These are phyloP conservation scores for Gaeumannomyces tritici DNA, from an alignment of 2,329 filamentous ascomycete genomes.

Conservation along the genomic window DNA sequence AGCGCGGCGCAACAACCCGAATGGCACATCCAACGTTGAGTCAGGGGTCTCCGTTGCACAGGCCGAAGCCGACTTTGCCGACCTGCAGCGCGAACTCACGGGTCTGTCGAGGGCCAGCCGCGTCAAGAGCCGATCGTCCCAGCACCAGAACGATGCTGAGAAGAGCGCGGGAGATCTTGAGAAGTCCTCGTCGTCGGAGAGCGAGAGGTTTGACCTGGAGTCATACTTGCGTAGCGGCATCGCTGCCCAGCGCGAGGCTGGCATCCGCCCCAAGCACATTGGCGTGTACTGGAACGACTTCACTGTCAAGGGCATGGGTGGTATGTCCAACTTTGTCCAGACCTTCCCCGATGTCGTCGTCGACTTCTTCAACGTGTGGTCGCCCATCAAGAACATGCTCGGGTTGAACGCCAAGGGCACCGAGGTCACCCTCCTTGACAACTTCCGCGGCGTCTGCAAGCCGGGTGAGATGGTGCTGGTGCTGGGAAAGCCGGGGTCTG, in stretches of 20 bases:
- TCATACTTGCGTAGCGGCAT: conserved; percentile 60
- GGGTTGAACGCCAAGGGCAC: conserved; percentile 57
- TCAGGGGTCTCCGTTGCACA: conserved; percentile 53
- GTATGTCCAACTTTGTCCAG: conserved; percentile 59
- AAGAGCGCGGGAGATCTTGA: conserved; percentile 32
- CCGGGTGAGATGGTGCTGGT: conserved; percentile 87
- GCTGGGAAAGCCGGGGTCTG: conserved; percentile 65
- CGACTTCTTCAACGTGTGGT: conserved; percentile 66
- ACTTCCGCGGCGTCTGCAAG: conserved; percentile 60
- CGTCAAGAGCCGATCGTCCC: conserved; percentile 18
- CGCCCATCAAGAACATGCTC: conserved; percentile 52
- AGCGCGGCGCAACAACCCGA: conserved; percentile 34
- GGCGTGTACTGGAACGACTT: conserved; percentile 72
- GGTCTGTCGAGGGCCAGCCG: conserved; percentile 44
- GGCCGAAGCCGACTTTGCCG: conserved; percentile 61
- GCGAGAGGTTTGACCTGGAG: conserved; percentile 67
- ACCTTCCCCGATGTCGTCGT: conserved; percentile 73
- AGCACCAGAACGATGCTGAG: conserved; percentile 39
- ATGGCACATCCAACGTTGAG: conserved; percentile 30
- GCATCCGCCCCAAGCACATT: conserved; percentile 72
- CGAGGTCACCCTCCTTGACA: conserved; percentile 64
- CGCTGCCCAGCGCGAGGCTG: conserved; percentile 62
- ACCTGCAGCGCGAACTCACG: conserved; percentile 54
- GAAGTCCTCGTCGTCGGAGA: conserved; percentile 30
- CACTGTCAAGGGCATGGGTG: conserved; percentile 67